Evolutionary conservation across 2,329 filamentous ascomycete species (phyloP), one percentile per base, ranked within the genome.

Genomic region (Blastomyces silverae): DNA sequence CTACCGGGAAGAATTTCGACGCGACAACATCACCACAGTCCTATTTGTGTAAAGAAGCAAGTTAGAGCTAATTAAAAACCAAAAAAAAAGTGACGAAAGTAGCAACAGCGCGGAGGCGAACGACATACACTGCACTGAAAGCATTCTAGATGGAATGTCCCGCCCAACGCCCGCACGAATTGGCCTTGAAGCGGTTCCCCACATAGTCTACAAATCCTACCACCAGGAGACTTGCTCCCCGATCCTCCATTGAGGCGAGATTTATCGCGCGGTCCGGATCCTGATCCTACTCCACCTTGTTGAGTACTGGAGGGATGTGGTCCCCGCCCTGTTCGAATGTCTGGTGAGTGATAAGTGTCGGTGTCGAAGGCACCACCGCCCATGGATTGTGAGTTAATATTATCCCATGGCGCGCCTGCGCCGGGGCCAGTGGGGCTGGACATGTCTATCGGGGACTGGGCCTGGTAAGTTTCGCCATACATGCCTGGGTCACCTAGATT

Each of bases 1-100:
- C 92, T 8, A 96, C 90, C 1, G 94, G 94, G 78, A 99, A 99
- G 84, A 99, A 99, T 73, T 99, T 99, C 62, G 93, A 97, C 53
- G 94, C 94, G 48, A 99, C 94, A 66, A 97, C 96, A 77, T 96
- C 89, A 70, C 90, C 91, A 74, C 94, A 99, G 76, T 99, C 94
- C 93, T 97, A 75, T 53, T 69, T 25, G 34, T 37, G 34, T 10
- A 37, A 11, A 37, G 1, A 37, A 37, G 10, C 34, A 37, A 37
- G 34, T 37, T 37, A 37, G 34, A 37, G 1, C 34, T 37, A 37
- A 37, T 10, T 37, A 15, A 0, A 52, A 52, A 52, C 1, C 0
- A 13, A 52, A 22, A 52, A 10, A 52, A 0, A 28, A 13, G 10
- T 4, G 4, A 15, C 3, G 66, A 72, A 70, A 61, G 62, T 28